Evolutionary conservation across 108 stramenopile species (phyloP).

Genomic region (Stephanodiscus minutulus): DNA sequence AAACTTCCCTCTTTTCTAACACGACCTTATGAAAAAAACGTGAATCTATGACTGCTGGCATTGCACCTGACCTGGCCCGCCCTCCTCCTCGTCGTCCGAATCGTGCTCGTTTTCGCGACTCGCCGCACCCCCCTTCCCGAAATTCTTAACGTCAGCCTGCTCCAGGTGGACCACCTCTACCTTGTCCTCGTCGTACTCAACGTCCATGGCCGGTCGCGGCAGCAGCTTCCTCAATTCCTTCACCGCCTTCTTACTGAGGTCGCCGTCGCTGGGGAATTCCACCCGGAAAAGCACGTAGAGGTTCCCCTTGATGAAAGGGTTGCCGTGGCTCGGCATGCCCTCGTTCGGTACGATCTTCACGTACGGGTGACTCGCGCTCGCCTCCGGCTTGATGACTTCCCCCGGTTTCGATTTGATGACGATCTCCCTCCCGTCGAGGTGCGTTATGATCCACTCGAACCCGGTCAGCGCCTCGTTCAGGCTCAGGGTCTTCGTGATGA

Average conservation of each 20-base stretch:
- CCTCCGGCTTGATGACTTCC: conserved; percentile 85
- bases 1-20: background rate
- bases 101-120: conserved; percentile 64
- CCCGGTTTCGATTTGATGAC: conserved; percentile 89
- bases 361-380: conserved; percentile 68
- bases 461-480: conserved; percentile 97
- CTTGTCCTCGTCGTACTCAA: conserved; percentile 75
- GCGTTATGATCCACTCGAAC: conserved; percentile 89
- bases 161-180: conserved; percentile 84
- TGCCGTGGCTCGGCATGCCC: conserved; percentile 94
- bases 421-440: conserved; percentile 91
- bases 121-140: conserved; percentile 80
- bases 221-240: conserved; percentile 62
- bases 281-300: conserved; percentile 93
- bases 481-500: conserved; percentile 89
- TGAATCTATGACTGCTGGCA: conserved; percentile 80
- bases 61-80: conserved; percentile 67
- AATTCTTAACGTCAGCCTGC: conserved; percentile 74
- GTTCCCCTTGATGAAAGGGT: conserved; percentile 95
- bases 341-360: conserved; percentile 90
- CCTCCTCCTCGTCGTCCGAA: conserved; percentile 72
- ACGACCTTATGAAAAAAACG: background rate
- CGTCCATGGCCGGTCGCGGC: conserved; percentile 74
- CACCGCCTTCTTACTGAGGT: conserved; percentile 56
- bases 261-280: conserved; percentile 81